Evolutionary conservation across 2,329 filamentous ascomycete genomes (phyloP).

Genomic region (Penicillium sp.): DNA sequence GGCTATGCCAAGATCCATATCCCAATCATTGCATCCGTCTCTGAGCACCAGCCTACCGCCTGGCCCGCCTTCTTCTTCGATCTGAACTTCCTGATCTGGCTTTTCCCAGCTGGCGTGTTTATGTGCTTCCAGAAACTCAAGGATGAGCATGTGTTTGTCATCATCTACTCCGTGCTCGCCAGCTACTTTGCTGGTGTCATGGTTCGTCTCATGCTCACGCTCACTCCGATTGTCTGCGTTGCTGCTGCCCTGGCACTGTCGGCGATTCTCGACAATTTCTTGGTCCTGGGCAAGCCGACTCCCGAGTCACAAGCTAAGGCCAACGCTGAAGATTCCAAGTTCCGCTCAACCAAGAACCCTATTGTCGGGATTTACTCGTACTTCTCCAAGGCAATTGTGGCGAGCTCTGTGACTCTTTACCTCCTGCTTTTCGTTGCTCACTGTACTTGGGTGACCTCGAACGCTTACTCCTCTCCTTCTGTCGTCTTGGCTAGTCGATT

Average conservation of each 20-base stretch:
- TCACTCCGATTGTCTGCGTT: conserved; percentile 94
- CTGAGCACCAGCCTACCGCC: conserved; percentile 96
- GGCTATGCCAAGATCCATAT: conserved; percentile 99
- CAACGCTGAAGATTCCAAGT: conserved; percentile 37
- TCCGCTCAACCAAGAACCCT: conserved; percentile 67
- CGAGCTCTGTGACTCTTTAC: conserved; percentile 67
- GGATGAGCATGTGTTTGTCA: conserved; percentile 96
- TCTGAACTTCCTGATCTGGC: conserved; percentile 95
- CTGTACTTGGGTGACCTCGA: conserved; percentile 99
- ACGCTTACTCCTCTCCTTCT: conserved; percentile 96
- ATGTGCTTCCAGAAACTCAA: conserved; percentile 90
- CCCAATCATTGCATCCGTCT: conserved; percentile 98
- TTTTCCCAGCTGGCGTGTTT: conserved; percentile 97
- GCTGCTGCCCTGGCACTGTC: conserved; percentile 85
- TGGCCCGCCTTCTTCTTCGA: conserved; percentile 99
- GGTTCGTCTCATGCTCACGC: conserved; percentile 96
- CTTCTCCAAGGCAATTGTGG: conserved; percentile 72
- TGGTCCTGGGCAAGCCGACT: conserved; percentile 60
- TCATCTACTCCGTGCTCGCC: conserved; percentile 92
- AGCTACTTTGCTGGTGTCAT: conserved; percentile 99
- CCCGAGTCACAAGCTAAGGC: conserved; percentile 39
- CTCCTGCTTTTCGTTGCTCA: conserved; percentile 90
- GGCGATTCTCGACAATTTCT: conserved; percentile 79
- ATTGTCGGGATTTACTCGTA: conserved; percentile 76
- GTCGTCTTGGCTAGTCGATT: conserved; percentile 88